Base-by-base conservation (phyloP, 2,329 filamentous ascomycete genomes). In the Paecilomyces niveus region DNA sequence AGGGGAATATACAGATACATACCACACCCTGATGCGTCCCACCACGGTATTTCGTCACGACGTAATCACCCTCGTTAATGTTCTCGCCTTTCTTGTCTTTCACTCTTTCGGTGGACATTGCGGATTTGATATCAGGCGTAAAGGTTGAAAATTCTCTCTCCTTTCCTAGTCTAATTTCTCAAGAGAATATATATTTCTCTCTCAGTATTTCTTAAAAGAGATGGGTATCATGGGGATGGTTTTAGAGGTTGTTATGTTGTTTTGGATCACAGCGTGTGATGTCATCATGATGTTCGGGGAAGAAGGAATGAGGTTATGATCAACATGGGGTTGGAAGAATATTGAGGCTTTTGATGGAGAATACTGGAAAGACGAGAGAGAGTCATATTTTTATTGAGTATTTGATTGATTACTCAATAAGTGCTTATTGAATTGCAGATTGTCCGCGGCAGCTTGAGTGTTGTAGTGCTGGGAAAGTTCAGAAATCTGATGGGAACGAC, bases 21-120 rank as follows among this genome's bases (percentile, higher is more conserved):
- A 69, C 67, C 61, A 63, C 61, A 51, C 66, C 63, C 54, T 62
- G 53, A 49, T 67, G 65, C 8, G 58, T 56, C 52, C 67, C 69
- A 31, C 66, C 66, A 31, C 64, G 64, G 31, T 61, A 63, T 15
- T 52, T 63, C 29, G 64, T 70, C 31, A 51, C 64, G 55, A 68
- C 64, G 32, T 59, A 61, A 54, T 70, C 64, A 50, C 64, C 63
- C 54, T 65, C 61, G 21, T 59, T 33, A 54, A 69, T 65, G 11
- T 55, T 22, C 22, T 68, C 58, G 22, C 66, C 61, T 39, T 64
- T 60, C 50, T 65, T 65, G 53, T 67, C 67, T 55, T 64, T 57
- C 53, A 67, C 54, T 56, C 54, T 45, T 58, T 63, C 59, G 52
- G 57, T 24, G 3, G 64, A 60, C 66, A 69, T 68, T 55, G 7